These are phyloP conservation scores for Oryza brachyantha DNA, from an alignment of 176 grass and related monocot species.

Conservation along the genomic window DNA sequence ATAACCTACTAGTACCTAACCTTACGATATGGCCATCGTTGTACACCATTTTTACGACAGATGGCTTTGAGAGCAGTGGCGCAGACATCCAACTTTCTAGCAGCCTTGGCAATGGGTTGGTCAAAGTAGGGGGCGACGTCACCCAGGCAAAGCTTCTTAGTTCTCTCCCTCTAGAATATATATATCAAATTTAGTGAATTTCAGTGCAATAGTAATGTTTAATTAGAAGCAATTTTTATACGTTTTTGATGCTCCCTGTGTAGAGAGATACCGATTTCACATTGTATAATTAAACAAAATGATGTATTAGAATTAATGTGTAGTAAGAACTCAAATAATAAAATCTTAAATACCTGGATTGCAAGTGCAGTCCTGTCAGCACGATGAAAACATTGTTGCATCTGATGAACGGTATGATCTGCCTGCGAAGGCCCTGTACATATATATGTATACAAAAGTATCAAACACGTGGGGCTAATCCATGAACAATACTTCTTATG, in stretches of 20 bases:
- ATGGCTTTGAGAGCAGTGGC: conserved; percentile 50
- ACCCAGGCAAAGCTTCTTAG: conserved; percentile 20
- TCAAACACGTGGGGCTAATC: neutral
- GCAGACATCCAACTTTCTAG: conserved; percentile 36
- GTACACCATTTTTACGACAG: conserved; percentile 33
- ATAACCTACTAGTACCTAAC: conserved; percentile 6
- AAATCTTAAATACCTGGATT: conserved; percentile 33
- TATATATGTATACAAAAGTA: neutral
- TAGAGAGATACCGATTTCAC: neutral
- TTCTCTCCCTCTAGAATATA: conserved; percentile 44
- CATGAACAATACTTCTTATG: too few relatives aligned
- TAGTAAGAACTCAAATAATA: too few relatives aligned
- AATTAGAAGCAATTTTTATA: neutral
- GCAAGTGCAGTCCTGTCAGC: conserved; percentile 14
- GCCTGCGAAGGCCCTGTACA: conserved; percentile 13
- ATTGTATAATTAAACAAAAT: too few relatives aligned
- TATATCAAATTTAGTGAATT: neutral
- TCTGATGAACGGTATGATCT: neutral
- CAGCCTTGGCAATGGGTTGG: conserved; percentile 39
- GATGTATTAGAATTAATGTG: too few relatives aligned
- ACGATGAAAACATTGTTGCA: neutral
- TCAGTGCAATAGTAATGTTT: neutral
- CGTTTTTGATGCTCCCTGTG: neutral
- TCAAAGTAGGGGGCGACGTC: conserved; percentile 47
- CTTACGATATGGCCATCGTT: conserved; percentile 51